Evolutionary conservation across 176 grass and related monocot species (phyloP), one percentile per base, ranked within the genome.

Genomic region (Musa troglodytarum): DNA sequence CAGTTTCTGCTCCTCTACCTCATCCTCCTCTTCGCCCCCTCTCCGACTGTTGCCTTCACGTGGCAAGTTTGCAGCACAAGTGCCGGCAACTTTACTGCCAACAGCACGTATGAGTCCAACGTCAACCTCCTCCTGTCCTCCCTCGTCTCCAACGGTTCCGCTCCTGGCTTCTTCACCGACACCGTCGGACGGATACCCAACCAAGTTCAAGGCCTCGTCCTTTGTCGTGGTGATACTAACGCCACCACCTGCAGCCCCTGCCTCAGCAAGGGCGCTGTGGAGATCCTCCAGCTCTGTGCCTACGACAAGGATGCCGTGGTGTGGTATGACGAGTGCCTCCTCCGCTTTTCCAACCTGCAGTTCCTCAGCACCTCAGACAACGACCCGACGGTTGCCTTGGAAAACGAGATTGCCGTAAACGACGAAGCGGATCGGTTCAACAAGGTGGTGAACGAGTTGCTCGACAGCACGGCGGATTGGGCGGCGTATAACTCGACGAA

Each of bases 201-300:
- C 80, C 52, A 0, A 64, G 75, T 82, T 17, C 79, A 71, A 54
- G 84, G 69, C 51, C 79, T 86, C 50, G 56, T 73, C 49, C 76
- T 79, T 51, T 86, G 80, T 22, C 80, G 79, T 50, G 80, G 84
- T 50, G 84, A 86, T 69, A 34, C 63, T 20, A 86, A 82, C 72
- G 21, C 62, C 9, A 82, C 77, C 20, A 14, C 22, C 34, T 88
- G 86, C 74, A 29, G 7, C 62, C 49, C 78, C 81, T 88, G 86
- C 78, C 63, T 81, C 22, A 9, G 53, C 49, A 0, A 16, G 2
- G 29, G 17, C 26, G 50, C 61, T 57, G 17, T 8, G 19, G 85
- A 79, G 20, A 64, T 75, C 62, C 13, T 54, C 49, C 11, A 49
- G 16, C 53, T 56, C 23, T 74, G 72, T 52, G 50, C 10, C 14